Evolutionary conservation across 306 rosid genomes (phyloP).

Genomic region (Dryas octopetala): DNA sequence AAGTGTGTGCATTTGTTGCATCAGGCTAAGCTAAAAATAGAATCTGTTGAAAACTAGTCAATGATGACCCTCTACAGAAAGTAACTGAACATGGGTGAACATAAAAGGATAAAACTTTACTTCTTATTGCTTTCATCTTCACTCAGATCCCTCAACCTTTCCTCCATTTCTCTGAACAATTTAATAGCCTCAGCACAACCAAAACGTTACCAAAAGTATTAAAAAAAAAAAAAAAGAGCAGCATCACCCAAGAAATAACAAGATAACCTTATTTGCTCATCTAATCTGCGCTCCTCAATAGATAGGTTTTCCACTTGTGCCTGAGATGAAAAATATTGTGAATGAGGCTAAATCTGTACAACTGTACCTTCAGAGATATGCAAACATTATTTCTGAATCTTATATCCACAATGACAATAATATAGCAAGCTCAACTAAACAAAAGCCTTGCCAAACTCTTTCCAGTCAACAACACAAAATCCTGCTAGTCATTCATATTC

Average conservation of each 20-base stretch:
- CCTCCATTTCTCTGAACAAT: constrained; percentile 89
- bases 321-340: constrained; percentile 42
- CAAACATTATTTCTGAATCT: neutral
- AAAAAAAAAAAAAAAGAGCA: constrained; percentile 11
- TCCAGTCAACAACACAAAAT: neutral
- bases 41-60: neutral
- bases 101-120: constrained; percentile 39
- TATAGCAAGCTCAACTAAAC: constrained; percentile 1
- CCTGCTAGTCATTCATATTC: neutral
- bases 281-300: constrained; percentile 63
- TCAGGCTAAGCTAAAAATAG: neutral
- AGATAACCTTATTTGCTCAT: constrained; percentile 80
- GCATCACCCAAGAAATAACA: constrained; percentile 23
- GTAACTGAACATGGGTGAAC: constrained; percentile 13
- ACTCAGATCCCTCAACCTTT: constrained; percentile 73
- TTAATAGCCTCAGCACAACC: constrained; percentile 26
- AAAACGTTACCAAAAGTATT: constrained; percentile 1
- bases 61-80: constrained; percentile 8
- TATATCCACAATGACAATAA: neutral
- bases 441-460: neutral
- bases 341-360: constrained; percentile 17
- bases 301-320: constrained; percentile 84
- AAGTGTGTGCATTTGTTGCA: constrained; percentile 2
- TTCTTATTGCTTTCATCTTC: constrained; percentile 88
- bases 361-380: neutral